phyloP scores from a whole-genome alignment of 495 filamentous ascomycete genomes.

The Apiosordaria backusii region DNA sequence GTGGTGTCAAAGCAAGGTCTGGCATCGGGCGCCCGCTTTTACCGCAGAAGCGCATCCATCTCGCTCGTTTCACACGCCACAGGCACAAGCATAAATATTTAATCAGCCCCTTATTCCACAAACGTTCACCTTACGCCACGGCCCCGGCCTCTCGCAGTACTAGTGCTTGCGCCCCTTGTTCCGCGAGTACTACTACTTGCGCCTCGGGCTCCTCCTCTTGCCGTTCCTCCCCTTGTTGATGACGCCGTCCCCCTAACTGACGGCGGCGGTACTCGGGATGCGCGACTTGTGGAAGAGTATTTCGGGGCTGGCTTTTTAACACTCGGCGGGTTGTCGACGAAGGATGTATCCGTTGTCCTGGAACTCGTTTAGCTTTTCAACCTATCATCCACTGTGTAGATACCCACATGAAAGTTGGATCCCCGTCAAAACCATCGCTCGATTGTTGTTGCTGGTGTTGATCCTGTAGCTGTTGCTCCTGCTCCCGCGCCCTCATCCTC shows the following conservation, averaged over 20 bases:
- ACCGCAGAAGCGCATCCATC: not conserved
- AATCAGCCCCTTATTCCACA: not conserved
- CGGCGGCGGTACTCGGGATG: conserved; percentile 40
- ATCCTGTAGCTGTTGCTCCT: conserved; percentile 22
- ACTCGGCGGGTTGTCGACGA: conserved; percentile 80
- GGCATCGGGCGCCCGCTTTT: not conserved
- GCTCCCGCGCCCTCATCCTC: conserved; percentile 54
- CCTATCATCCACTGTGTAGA: not conserved
- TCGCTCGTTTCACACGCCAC: not conserved
- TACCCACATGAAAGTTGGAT: conserved; percentile 84
- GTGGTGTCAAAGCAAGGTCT: too few species aligned
- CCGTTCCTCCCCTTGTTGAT: conserved; percentile 32
- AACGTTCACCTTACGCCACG: conserved; percentile 35
- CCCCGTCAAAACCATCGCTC: conserved; percentile 43
- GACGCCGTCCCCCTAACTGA: conserved; percentile 35
- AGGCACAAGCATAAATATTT: not conserved
- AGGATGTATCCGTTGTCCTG: conserved; percentile 92
- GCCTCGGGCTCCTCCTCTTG: conserved; percentile 28
- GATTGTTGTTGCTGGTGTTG: conserved; percentile 13
- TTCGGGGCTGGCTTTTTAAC: conserved; percentile 66
- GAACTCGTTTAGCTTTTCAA: conserved; percentile 25
- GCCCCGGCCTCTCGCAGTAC: conserved; percentile 42
- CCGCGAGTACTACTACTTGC: conserved; percentile 21
- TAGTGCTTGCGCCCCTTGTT: conserved; percentile 42
- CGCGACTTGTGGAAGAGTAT: conserved; percentile 48